Evolutionary conservation across 2,329 filamentous ascomycete species (phyloP), one percentile per base, ranked within the genome.

Genomic region (Diaporthe capsici): DNA sequence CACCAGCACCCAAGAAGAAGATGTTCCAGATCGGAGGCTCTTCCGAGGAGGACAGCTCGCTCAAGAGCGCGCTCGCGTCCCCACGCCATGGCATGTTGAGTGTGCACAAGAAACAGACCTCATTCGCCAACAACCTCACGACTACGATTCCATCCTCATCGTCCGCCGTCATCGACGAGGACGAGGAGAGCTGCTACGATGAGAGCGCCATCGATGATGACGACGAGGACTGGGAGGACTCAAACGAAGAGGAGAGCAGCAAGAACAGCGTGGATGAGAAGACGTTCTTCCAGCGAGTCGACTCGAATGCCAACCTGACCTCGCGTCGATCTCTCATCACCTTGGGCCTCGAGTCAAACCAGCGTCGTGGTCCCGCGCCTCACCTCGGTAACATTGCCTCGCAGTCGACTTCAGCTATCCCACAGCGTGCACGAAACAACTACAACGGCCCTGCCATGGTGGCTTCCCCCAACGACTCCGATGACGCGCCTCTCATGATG

Each of bases 291-390:
- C 92, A 96, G 84, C 94, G 97, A 12, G 95, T 98, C 67, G 95
- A 98, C 83, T 98, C 96, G 55, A 92, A 92, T 83, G 92, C 93
- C 10, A 95, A 98, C 81, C 88, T 98, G 37, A 93, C 94, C 3
- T 98, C 96, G 1, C 92, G 94, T 67, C 93, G 94, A 70, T 98
- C 96, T 2, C 90, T 98, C 55, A 93, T 99, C 79, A 98, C 96
- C 0, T 92, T 96, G 71, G 93, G 96, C 89, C 92, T 99, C 82
- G 94, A 88, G 17, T 92, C 98, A 82, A 93, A 91, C 78, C 93
- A 94, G 83, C 93, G 94, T 70, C 90, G 92, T 65, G 89, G 88
- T 81, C n/a, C 37, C 20, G 63, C 47, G 8, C n/a, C 47, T 39
- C 92, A 88, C 72, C 89, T 96, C n/a, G 90, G 92, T 77, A 93